phyloP scores from a whole-genome alignment of 805 yeast genomes.

The Ogataea neopini region DNA sequence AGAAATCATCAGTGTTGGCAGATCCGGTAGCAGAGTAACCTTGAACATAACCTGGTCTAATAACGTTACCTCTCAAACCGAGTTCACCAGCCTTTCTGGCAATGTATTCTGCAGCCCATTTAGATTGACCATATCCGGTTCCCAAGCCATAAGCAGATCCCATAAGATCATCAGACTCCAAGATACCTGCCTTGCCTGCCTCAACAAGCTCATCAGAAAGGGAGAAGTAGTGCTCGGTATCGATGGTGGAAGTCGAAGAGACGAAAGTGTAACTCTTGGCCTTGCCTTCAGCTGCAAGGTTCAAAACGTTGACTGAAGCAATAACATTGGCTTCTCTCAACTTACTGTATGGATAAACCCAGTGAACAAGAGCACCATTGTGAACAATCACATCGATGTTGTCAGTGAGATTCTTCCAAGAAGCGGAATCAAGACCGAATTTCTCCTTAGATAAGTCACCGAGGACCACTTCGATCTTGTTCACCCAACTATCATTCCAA shows the following conservation, averaged over 20 bases:
- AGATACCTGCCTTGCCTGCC: constrained; percentile 69
- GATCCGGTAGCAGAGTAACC: constrained; percentile 86
- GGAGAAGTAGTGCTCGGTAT: constrained; percentile 75
- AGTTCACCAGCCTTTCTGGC: constrained; percentile 83
- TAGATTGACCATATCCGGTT: constrained; percentile 95
- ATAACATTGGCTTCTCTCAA: constrained; percentile 92
- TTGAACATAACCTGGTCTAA: constrained; percentile 95
- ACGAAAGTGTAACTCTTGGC: constrained; percentile 88
- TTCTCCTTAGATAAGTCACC: constrained; percentile 78
- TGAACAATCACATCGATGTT: constrained; percentile 83
- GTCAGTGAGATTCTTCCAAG: constrained; percentile 60
- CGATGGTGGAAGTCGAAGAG: constrained; percentile 92
- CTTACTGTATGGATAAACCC: constrained; percentile 95
- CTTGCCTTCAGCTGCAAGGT: constrained; percentile 74
- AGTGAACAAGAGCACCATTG: constrained; percentile 97
- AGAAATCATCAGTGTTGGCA: constrained; percentile 94
- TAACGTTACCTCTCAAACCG: constrained; percentile 85
- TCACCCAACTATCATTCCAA: constrained; percentile 64
- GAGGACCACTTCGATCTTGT: constrained; percentile 65
- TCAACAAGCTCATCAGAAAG: constrained; percentile 70
- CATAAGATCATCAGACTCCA: constrained; percentile 77
- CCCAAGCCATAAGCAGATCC: constrained; percentile 85
- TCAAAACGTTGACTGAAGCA: constrained; percentile 81
- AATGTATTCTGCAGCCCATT: constrained; percentile 95
- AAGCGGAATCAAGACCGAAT: constrained; percentile 62